Evolutionary conservation across 495 filamentous ascomycete genomes (phyloP).

Genomic region (Aspergillus egyptiacus): DNA sequence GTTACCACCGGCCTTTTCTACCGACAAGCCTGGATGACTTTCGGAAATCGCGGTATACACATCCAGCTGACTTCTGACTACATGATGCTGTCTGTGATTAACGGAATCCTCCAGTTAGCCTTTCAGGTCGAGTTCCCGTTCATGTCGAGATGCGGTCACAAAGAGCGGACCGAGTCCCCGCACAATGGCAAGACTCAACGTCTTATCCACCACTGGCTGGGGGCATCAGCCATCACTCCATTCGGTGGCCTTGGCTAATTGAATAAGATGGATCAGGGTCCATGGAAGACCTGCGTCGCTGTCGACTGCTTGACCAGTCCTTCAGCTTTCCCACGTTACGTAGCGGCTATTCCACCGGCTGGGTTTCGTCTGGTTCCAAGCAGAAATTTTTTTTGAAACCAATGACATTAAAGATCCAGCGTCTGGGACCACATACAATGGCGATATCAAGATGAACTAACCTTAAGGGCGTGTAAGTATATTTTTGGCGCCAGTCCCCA

Average conservation of each 20-base stretch:
- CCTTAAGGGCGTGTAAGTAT: neutral
- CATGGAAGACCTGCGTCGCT: neutral
- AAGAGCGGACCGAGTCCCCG: neutral
- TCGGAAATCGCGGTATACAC: slow-evolving; percentile 1
- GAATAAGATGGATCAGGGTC: no score
- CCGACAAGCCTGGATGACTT: neutral
- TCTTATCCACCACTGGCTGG: neutral
- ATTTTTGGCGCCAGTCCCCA: slow-evolving; percentile 1
- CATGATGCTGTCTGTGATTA: neutral
- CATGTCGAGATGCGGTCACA: neutral
- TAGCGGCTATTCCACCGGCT: slow-evolving; percentile 13
- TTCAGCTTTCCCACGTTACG: slow-evolving; percentile 1
- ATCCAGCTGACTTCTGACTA: slow-evolving; percentile 12
- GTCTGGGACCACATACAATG: slow-evolving; percentile 1
- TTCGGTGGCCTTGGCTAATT: neutral
- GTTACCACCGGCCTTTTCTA: slow-evolving; percentile 4
- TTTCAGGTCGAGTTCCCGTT: neutral
- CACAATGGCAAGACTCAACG: neutral
- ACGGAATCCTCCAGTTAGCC: neutral
- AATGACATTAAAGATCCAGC: slow-evolving; percentile 11
- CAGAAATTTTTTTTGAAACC: slow-evolving; percentile 6
- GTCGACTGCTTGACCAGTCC: neutral
- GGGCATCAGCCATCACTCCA: neutral
- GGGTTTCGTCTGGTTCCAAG: slow-evolving; percentile 6
- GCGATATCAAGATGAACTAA: slow-evolving; percentile 21